Base-by-base conservation (phyloP, 306 rosid species). In the Cucumis melo region DNA sequence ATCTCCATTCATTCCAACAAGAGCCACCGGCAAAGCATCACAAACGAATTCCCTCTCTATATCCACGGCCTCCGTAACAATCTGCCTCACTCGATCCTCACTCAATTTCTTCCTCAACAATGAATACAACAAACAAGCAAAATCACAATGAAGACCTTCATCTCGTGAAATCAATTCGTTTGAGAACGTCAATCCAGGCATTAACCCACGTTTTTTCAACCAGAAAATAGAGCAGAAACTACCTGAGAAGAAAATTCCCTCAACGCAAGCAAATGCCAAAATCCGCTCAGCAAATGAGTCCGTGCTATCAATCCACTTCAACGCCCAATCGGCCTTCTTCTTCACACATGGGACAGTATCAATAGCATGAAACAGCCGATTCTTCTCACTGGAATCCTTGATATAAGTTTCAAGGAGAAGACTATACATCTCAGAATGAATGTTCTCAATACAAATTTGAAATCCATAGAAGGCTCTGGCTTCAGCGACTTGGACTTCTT, bases 381-480 rank as follows among this genome's bases (percentile, higher is more conserved):
- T 34, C 78, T 91, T 93, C 67, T 93, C 92, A 4, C 2, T 59
- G 0, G 96, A 67, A 42, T 93, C 88, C 14, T 83, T 89, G 70
- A 93, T 91, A 38, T 93, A 93, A 8, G 93, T 86, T 68, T 93
- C 93, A 1, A 93, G 84, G 13, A 93, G 73, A 34, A 93, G 92
- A 41, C 93, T 88, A 54, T 91, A 93, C 98, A 93, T 91, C 79
- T 93, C 96, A 9, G 98, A 93, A 75, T 93, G 98, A n/a, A 89
- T 91, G 5, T 93, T 93, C 73, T 91, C 98, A 0, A 93, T 91
- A 0, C 96, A 96, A 23, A 93, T 91, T 81, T 93, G 98, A 80
- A 91, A 93, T 2, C 98, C 97, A 14, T 93, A 93, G 80, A 93
- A 93, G 9, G 98, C 97, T 3, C 98, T 92, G 0, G 93, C 98